Evolutionary conservation across 140 eudicot species (phyloP).

Genomic region (Erigeron philadelphicus): DNA sequence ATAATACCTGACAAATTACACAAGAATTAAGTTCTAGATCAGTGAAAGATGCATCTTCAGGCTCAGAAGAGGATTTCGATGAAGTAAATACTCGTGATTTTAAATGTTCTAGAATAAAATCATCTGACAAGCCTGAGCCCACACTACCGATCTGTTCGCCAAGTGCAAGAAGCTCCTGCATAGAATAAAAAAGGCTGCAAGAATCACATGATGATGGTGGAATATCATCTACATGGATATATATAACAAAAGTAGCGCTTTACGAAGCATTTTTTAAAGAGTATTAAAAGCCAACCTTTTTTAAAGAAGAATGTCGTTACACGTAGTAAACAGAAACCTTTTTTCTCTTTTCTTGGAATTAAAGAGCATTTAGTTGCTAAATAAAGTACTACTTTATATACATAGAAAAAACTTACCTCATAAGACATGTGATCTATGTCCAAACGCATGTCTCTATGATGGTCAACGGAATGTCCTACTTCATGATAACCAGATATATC

Average conservation of each 20-base stretch:
- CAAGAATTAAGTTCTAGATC: constrained; percentile 63
- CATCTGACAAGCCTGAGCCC: constrained; percentile 68
- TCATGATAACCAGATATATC: constrained; percentile 65
- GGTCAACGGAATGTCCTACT: constrained; percentile 59
- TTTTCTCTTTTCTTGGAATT: constrained; percentile 9
- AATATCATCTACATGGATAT: neutral
- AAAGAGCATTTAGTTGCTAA: neutral
- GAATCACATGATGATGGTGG: constrained; percentile 15
- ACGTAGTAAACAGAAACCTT: neutral
- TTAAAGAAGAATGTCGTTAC: neutral
- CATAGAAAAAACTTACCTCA: constrained; percentile 50
- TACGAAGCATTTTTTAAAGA: neutral
- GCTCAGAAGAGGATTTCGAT: constrained; percentile 37
- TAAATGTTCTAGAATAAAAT: constrained; percentile 42
- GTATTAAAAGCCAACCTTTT: neutral
- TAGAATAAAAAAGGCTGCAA: constrained; percentile 16
- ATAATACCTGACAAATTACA: constrained; percentile 87
- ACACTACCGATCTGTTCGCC: constrained; percentile 90
- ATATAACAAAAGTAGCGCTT: neutral
- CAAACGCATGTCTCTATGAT: constrained; percentile 87
- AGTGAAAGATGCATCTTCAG: constrained; percentile 35
- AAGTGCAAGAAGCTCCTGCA: constrained; percentile 96
- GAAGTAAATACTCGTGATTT: constrained; percentile 42
- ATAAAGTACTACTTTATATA: neutral
- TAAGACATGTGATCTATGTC: constrained; percentile 98